A percentile compares a stretch with the other conserved stretches of the same genome.
Conservation (phyloP, 2,329 filamentous ascomycete genomes). For the Aspergillus ibericus region DNA sequence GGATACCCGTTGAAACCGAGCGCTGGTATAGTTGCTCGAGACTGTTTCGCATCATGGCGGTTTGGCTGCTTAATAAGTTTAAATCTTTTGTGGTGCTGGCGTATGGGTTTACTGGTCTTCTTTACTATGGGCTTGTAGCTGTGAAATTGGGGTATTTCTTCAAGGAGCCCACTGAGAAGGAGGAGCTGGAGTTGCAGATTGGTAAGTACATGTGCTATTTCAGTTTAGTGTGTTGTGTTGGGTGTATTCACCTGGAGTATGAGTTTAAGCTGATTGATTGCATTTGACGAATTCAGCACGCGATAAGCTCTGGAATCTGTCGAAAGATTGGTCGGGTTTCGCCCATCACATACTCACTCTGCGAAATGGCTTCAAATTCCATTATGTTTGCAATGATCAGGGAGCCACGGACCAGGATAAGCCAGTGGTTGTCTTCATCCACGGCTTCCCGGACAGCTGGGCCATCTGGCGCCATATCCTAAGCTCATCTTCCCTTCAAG, state of each 20-base stretch:
- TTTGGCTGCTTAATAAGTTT: constrained; percentile 19
- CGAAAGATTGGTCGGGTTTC: constrained; percentile 47
- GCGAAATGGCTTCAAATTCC: constrained; percentile 52
- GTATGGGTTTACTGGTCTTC: not conserved
- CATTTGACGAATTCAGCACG: constrained; percentile 41
- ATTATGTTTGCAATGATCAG: constrained; percentile 52
- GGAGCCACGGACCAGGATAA: constrained; percentile 21
- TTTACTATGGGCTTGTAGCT: constrained; percentile 38
- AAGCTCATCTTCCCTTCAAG: constrained; percentile 37
- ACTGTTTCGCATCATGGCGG: constrained; percentile 22
- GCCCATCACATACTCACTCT: constrained; percentile 55
- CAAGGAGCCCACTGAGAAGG: constrained; percentile 38
- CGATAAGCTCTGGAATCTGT: constrained; percentile 56
- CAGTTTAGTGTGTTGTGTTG: no score
- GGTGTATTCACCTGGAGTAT: no score
- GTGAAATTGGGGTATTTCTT: constrained; percentile 41
- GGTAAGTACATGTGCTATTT: constrained; percentile 32
- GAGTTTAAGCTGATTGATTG: not conserved
- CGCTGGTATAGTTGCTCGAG: no score
- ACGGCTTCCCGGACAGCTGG: constrained; percentile 62
- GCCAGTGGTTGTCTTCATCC: constrained; percentile 55
- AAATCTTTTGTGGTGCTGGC: constrained; percentile 20
- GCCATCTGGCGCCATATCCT: constrained; percentile 55
- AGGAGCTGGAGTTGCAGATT: constrained; percentile 41
- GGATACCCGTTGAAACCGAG: not conserved